Conservation (phyloP, 2,329 filamentous ascomycete species). For the Huntiella abstrusa region DNA sequence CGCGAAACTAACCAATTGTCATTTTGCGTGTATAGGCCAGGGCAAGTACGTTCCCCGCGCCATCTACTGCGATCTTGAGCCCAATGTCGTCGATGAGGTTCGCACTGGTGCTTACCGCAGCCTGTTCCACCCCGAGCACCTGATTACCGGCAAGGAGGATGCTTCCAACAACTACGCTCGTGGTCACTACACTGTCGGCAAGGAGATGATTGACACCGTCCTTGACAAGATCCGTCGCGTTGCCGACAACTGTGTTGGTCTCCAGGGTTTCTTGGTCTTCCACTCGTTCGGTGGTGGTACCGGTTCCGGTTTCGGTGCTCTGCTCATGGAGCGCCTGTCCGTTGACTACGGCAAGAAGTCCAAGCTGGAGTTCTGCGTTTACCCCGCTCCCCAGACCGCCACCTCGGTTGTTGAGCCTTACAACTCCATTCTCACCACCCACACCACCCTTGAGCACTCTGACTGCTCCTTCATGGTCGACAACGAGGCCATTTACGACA, state of each 20-base stretch:
- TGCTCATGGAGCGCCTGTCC: conserved; percentile 96
- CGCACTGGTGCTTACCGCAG: conserved; percentile 90
- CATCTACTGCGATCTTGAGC: conserved; percentile 99
- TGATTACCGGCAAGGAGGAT: conserved; percentile 99
- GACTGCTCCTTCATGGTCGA: conserved; percentile 99
- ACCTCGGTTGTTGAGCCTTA: conserved; percentile 98
- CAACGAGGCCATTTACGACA: conserved; percentile 99
- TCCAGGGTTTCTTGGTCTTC: conserved; percentile 98
- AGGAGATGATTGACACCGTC: conserved; percentile 97
- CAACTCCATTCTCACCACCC: conserved; percentile 97
- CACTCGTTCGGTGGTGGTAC: conserved; percentile 99
- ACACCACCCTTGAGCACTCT: conserved; percentile 97
- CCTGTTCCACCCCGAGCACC: conserved; percentile 97
- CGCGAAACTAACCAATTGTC: background rate
- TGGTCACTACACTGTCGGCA: conserved; percentile 98
- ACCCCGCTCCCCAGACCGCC: conserved; percentile 90
- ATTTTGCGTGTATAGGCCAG: conserved; percentile 42
- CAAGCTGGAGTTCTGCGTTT: conserved; percentile 99
- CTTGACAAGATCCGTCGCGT: conserved; percentile 95
- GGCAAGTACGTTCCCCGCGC: conserved; percentile 98
- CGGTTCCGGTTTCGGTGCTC: conserved; percentile 92
- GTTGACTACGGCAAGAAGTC: conserved; percentile 99
- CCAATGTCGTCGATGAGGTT: conserved; percentile 98
- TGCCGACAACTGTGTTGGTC: conserved; percentile 92
- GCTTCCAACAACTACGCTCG: conserved; percentile 99